Evolutionary conservation across 495 filamentous ascomycete genomes (phyloP), one percentile per base, ranked within the genome.

Genomic region (Apodospora peruviana): DNA sequence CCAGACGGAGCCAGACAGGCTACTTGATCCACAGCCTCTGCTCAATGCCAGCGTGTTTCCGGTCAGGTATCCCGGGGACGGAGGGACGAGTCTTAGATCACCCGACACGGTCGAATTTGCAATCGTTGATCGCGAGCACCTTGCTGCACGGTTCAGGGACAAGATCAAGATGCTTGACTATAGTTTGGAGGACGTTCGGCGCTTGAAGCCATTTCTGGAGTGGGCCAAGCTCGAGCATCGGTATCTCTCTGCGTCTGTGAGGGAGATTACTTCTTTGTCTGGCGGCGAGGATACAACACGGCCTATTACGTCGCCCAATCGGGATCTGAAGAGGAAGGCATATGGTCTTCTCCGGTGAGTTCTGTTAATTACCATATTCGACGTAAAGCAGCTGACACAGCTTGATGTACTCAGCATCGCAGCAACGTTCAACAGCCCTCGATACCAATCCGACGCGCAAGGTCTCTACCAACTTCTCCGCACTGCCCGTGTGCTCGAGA

Each of bases 271-370:
- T 4, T 53, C 52, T 20, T 32, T 40, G 5, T 40, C 60, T 1
- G 41, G 47, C 17, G 57, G 49, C 14, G 59, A 55, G 0, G 42
- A 39, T 11, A 55, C 46, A 8, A 55, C 46, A 8, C n/a, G 45
- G 1, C 53, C 47, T 25, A 51, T 65, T 12, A 54, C 58, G 25
- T 38, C 53, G 12, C 58, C 63, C 7, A 40, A 50, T 1, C 54
- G 52, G 27, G 39, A 69, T 4, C 47, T 73, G 14, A 59, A 43
- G 14, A 38, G 37, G 22, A 71, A 62, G 40, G 67, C 72, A 4
- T 59, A 71, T 56, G 58, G 54, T n/a, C 39, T 75, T 8, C 57
- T 71, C 5, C 61, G 69, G 70, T 72, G 50, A n/a, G n/a, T n/a
- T n/a, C n/a, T 43, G 56, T 23, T 18, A 12, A 32, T 29, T 9